These are phyloP conservation scores for Carpinus viminea DNA, from an alignment of 306 rosid species.

Conservation along the genomic window DNA sequence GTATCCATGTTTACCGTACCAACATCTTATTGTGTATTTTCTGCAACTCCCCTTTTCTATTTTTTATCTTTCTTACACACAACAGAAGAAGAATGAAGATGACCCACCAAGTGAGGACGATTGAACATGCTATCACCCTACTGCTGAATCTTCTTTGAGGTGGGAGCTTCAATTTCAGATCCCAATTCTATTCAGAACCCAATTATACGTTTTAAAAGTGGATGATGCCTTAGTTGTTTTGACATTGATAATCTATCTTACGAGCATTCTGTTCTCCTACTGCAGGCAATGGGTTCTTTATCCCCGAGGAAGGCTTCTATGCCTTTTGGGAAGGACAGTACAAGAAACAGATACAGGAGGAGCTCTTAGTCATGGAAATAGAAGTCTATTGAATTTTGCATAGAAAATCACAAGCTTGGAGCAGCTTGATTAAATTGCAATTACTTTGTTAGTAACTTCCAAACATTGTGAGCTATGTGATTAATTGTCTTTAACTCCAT, in stretches of 20 bases:
- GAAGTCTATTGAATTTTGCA: not conserved
- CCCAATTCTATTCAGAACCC: not conserved
- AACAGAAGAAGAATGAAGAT: conserved; percentile 31
- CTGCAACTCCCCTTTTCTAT: not conserved
- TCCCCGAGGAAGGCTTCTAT: conserved; percentile 1
- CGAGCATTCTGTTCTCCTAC: conserved; percentile 4
- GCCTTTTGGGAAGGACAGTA: conserved; percentile 4
- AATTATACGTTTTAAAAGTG: not conserved
- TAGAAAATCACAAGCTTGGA: conserved; percentile 10
- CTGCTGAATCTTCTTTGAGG: not conserved
- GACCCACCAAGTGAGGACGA: conserved; percentile 32
- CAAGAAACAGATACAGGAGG: conserved; percentile 8
- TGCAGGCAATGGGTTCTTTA: conserved; percentile 4
- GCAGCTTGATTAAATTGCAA: not conserved
- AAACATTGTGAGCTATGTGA: conserved; percentile 10
- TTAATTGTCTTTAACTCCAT: conserved; percentile 5
- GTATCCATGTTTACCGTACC: not conserved
- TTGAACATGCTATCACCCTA: conserved; percentile 17
- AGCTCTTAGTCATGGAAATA: not conserved
- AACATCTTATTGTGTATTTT: not conserved
- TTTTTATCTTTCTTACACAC: not conserved
- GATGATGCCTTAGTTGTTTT: not conserved
- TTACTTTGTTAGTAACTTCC: not conserved
- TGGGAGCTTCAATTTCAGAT: conserved; percentile 7
- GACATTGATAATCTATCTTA: not conserved